Evolutionary conservation across 2,329 filamentous ascomycete genomes (phyloP), one percentile per base, ranked within the genome.

Genomic region (Pseudogymnoascus sp.): DNA sequence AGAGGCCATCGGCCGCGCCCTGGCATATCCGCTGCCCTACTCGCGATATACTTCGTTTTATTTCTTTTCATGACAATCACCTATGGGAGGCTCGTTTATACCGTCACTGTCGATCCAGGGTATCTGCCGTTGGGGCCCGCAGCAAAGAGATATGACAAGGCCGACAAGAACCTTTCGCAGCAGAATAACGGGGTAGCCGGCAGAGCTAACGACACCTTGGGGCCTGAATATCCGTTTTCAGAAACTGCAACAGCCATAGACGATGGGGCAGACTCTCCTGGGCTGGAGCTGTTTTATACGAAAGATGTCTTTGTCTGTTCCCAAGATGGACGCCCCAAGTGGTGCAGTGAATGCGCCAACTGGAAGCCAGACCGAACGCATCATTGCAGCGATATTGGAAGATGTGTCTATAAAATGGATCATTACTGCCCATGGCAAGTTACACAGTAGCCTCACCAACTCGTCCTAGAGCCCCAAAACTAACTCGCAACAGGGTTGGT

Each of bases 291-390:
- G 3, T 96, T 96, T 73, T 96, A 95, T 72, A 88, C 83, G 67
- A 90, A 89, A 73, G 88, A 96, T 69, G 84, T 90, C 1, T 98
- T 96, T 73, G 82, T 92, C 1, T 97, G 91, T 76, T 89, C 96
- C 71, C 79, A 81, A 11, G 90, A 95, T 70, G 95, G 95, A 0
- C 81, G 88, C n/a, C 93, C 93, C 0, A 84, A 86, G 34, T 98
- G 91, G 86, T 99, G 93, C 77, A 87, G 87, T 3, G 83, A 85
- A 62, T 99, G 93, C 74, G 84, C 84, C 64, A 90, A 89, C 68
- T 96, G 90, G 85, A 98, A 97, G 75, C 87, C 90, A 0, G 93
- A 97, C 72, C 84, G 93, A 3, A 84, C 89, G 2, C 92, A 96
- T 73, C 93, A 98, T 75, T 96, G 90, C 72, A 87, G 87, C 62